A percentile compares a stretch with the other conserved stretches of the same genome.
Conservation (phyloP, 1,284 basidiomycete genomes). For the Trichosporon asahii region DNA sequence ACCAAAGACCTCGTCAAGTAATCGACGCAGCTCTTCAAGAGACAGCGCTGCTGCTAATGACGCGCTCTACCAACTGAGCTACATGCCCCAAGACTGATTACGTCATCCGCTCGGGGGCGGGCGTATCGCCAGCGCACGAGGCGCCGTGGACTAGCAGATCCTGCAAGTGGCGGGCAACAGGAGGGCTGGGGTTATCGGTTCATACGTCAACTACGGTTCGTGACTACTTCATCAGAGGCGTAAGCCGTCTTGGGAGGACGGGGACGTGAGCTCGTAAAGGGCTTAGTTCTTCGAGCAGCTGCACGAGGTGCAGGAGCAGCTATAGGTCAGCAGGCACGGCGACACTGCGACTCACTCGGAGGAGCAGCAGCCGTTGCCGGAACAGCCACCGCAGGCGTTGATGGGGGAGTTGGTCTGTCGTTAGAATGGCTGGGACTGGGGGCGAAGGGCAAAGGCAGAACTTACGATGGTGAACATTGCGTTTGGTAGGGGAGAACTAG, state of each 20-base stretch:
- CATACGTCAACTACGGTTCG: not conserved
- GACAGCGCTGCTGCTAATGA: not conserved
- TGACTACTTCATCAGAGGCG: not conserved
- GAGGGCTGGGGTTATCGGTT: not conserved
- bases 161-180: no score
- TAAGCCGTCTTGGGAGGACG: not conserved
- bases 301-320: constrained; percentile 1
- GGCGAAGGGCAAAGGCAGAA: not conserved
- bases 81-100: not conserved
- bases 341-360: not conserved
- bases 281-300: constrained; percentile 4
- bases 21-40: not conserved
- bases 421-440: not conserved
- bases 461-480: constrained; percentile 8
- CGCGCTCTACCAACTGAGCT: constrained; percentile 4
- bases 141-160: no score
- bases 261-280: not conserved
- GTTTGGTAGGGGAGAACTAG: not conserved
- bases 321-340: not conserved
- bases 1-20: constrained; percentile 5
- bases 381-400: constrained; percentile 6
- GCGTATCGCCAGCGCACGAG: no score
- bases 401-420: not conserved
- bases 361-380: constrained; percentile 6
- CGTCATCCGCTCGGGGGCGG: no score